phyloP scores from a whole-genome alignment of 208 protist genomes.

The Leishmania guyanensis region DNA sequence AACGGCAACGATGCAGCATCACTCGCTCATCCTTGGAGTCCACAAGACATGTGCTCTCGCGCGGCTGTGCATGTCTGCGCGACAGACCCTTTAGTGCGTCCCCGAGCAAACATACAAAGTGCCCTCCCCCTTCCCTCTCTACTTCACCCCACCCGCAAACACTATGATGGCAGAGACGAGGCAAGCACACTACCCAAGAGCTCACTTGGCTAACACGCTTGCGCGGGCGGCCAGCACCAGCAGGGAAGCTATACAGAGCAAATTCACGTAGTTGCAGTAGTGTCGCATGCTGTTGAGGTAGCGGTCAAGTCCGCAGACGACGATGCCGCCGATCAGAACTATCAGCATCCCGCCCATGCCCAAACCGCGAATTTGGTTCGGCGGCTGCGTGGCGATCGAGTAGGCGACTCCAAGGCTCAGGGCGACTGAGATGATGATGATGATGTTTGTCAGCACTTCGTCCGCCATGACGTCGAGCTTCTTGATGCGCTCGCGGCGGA shows the following conservation, averaged over 20 bases:
- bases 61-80: background rate
- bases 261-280: constrained; percentile 35
- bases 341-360: constrained; percentile 37
- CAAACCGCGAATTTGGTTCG: constrained; percentile 56
- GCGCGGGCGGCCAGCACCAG: constrained; percentile 21
- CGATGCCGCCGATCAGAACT: constrained; percentile 36
- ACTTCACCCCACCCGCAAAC: background rate
- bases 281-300: constrained; percentile 15
- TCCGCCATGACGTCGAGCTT: constrained; percentile 34
- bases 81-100: background rate
- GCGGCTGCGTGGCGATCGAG: constrained; percentile 35
- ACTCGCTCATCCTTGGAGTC: background rate
- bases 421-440: constrained; percentile 39
- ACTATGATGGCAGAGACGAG: background rate
- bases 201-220: constrained; percentile 23
- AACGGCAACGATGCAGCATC: background rate
- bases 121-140: background rate
- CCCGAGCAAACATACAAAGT: background rate
- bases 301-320: constrained; percentile 32
- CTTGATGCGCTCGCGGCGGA: constrained; percentile 32
- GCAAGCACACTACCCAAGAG: background rate
- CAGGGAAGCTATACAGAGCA: constrained; percentile 14
- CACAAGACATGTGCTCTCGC: background rate
- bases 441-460: constrained; percentile 52
- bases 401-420: constrained; percentile 27